phyloP scores from a whole-genome alignment of 805 yeast species.

The Wickerhamia fluorescens region DNA sequence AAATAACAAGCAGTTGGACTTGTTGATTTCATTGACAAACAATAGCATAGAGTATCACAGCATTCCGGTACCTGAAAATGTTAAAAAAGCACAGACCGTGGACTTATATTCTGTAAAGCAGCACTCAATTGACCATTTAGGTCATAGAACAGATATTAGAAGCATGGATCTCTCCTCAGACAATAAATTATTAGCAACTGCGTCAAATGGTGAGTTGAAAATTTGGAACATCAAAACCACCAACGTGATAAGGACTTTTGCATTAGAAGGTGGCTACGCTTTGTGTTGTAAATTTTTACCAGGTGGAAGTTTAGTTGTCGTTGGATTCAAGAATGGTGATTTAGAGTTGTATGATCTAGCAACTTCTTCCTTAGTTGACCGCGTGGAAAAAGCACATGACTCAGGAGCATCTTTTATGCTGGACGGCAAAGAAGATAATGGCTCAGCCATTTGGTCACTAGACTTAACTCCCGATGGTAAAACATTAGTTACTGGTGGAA shows the following conservation, averaged over 20 bases:
- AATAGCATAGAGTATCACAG: constrained; percentile 70
- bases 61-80: constrained; percentile 48
- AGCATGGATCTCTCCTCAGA: constrained; percentile 78
- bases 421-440: constrained; percentile 22
- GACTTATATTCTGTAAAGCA: constrained; percentile 41
- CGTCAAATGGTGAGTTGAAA: constrained; percentile 83
- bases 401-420: constrained; percentile 15
- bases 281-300: constrained; percentile 77
- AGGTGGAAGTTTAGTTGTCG: constrained; percentile 80
- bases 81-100: constrained; percentile 40
- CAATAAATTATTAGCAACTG: constrained; percentile 74
- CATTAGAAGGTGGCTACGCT: constrained; percentile 73
- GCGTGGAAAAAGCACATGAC: constrained; percentile 61
- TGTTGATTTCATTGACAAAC: constrained; percentile 60
- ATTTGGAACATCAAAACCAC: constrained; percentile 76
- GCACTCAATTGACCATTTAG: constrained; percentile 63
- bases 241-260: constrained; percentile 74
- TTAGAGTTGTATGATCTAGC: constrained; percentile 83
- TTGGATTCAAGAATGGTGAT: constrained; percentile 85
- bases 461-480: constrained; percentile 84
- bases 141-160: constrained; percentile 88
- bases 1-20: constrained; percentile 43
- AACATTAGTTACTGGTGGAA: constrained; percentile 83
- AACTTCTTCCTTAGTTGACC: constrained; percentile 64
- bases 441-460: constrained; percentile 77